Conservation (phyloP, 2,329 filamentous ascomycete species). For the Lecanicillium sp. region DNA sequence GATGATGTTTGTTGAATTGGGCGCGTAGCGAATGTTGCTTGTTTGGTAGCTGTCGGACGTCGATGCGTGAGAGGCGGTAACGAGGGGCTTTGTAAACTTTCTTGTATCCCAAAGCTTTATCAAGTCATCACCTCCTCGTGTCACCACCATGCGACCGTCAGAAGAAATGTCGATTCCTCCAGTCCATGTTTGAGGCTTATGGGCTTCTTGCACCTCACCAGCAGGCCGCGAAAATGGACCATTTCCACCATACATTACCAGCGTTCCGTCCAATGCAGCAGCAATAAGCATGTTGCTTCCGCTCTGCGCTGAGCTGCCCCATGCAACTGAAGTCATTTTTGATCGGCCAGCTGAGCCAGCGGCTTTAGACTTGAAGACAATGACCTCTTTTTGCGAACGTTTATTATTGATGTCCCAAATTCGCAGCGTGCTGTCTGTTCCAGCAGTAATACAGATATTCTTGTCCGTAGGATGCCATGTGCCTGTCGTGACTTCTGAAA, state of each 20-base stretch:
- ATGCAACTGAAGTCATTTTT: conserved; percentile 87
- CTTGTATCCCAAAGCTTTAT: conserved; percentile 97
- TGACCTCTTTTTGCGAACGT: conserved; percentile 81
- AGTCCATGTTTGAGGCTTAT: conserved; percentile 79
- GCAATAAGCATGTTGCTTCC: conserved; percentile 70
- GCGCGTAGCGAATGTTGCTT: conserved; percentile 83
- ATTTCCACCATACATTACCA: conserved; percentile 88
- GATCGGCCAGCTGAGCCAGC: conserved; percentile 82
- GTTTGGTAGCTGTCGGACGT: conserved; percentile 78
- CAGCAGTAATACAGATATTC: conserved; percentile 81
- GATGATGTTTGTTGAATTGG: conserved; percentile 73
- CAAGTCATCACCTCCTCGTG: conserved; percentile 79
- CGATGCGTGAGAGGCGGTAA: conserved; percentile 68
- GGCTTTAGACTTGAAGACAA: conserved; percentile 92
- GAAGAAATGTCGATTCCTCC: conserved; percentile 83
- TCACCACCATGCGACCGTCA: conserved; percentile 85
- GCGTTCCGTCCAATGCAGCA: conserved; percentile 77
- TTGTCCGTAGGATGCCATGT: conserved; percentile 85
- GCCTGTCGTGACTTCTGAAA: conserved; percentile 82
- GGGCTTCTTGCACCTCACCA: conserved; percentile 77
- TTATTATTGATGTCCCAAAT: conserved; percentile 97
- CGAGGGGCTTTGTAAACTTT: conserved; percentile 87
- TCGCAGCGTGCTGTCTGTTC: conserved; percentile 87
- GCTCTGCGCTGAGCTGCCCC: conserved; percentile 71
- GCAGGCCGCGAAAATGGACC: conserved; percentile 76